Evolutionary conservation across 2,329 filamentous ascomycete species (phyloP).

Genomic region (Fusarium siculi): DNA sequence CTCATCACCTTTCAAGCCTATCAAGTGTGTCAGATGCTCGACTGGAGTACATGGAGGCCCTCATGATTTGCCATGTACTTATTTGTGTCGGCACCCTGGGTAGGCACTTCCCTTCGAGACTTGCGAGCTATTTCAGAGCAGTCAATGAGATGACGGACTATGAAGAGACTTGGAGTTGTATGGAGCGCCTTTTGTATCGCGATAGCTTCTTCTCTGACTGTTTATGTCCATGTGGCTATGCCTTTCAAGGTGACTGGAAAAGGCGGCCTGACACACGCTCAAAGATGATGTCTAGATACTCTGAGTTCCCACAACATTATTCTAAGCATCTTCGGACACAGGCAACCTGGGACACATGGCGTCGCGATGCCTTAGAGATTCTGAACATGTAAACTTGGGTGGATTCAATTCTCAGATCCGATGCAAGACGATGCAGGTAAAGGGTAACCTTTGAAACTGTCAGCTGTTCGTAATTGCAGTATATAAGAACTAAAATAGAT

Average conservation of each 20-base stretch:
- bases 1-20: fast-evolving
- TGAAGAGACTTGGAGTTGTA: background rate
- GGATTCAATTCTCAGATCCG: no score
- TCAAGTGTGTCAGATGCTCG: fast-evolving
- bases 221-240: background rate
- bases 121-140: no score
- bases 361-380: no score
- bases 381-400: no score
- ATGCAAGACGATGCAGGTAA: no score
- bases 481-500: no score
- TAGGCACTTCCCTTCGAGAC: no score
- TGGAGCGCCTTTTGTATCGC: background rate
- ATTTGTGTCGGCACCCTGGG: background rate
- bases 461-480: no score
- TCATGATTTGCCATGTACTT: background rate
- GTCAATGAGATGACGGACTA: no score
- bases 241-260: background rate
- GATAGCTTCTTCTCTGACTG: fast-evolving
- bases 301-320: background rate
- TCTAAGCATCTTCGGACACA: background rate
- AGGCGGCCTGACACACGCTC: background rate
- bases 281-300: background rate
- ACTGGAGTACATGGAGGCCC: fast-evolving
- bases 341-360: background rate
- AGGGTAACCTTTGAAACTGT: no score